phyloP scores from a whole-genome alignment of 345 rosid species.

The Noccaea bulbosa region DNA sequence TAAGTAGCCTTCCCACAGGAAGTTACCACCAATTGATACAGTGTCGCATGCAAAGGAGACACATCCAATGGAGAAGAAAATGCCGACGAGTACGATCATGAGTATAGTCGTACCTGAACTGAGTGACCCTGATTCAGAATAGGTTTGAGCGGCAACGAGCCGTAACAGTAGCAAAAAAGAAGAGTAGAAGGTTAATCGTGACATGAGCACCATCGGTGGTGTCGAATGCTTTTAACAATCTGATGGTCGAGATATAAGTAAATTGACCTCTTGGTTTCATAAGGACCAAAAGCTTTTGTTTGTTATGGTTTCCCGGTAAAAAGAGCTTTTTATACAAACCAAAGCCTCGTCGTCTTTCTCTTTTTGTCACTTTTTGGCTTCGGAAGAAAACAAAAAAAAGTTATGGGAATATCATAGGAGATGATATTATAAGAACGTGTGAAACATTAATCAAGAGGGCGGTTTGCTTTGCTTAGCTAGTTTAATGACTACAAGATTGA shows the following conservation, averaged over 20 bases:
- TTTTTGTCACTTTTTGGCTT: constrained; percentile 19
- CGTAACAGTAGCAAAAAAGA: constrained; percentile 29
- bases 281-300: constrained; percentile 10
- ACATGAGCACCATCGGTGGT: constrained; percentile 22
- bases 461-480: constrained; percentile 6
- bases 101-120: too few species aligned
- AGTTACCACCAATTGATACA: too few species aligned
- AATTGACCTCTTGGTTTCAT: constrained; percentile 21
- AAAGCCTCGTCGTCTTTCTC: constrained; percentile 5
- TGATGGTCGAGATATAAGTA: not conserved
- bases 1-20: too few species aligned
- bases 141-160: constrained; percentile 42
- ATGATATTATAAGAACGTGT: constrained; percentile 37
- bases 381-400: constrained; percentile 9
- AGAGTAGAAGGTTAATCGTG: constrained; percentile 32
- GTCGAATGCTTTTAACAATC: constrained; percentile 1
- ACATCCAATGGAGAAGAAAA: too few species aligned
- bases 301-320: constrained; percentile 13
- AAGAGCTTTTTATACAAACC: constrained; percentile 16
- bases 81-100: constrained; percentile 61
- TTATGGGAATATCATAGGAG: constrained; percentile 23
- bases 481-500: constrained; percentile 25
- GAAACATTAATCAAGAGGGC: constrained; percentile 18
- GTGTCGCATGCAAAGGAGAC: too few species aligned
- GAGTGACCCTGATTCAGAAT: too few species aligned